A percentile compares a stretch with the other conserved stretches of the same genome.
These are phyloP conservation scores for Cryptosporidium meleagridis DNA, from an alignment of 169 alveolate genomes.

Conservation along the genomic window DNA sequence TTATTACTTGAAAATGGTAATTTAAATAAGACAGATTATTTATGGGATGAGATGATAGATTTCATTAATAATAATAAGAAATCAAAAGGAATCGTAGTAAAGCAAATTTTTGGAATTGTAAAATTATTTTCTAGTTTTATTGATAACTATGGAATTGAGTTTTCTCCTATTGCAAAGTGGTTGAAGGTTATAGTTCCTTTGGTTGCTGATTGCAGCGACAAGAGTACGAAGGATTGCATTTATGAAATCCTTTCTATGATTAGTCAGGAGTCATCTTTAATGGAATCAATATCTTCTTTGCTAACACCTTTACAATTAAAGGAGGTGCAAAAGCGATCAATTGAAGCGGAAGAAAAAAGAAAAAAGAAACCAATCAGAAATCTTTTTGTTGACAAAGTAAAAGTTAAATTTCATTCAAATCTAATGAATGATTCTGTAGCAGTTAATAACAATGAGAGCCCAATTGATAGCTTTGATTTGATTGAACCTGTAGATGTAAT, in stretches of 20 bases:
- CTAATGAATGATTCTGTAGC: not conserved
- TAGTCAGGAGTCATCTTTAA: not conserved
- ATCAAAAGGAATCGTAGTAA: conserved; percentile 41
- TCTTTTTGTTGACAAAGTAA: conserved; percentile 5
- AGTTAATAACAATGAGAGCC: not conserved
- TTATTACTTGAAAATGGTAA: conserved; percentile 26
- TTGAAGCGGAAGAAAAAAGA: not conserved
- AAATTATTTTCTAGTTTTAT: conserved; percentile 34
- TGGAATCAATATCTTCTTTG: not conserved
- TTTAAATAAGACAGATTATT: conserved; percentile 6
- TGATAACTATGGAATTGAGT: conserved; percentile 46
- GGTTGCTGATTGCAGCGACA: conserved; percentile 38
- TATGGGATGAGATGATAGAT: conserved; percentile 52
- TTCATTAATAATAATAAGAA: conserved; percentile 33
- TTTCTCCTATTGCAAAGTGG: conserved; percentile 27
- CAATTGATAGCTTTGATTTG: conserved; percentile 15
- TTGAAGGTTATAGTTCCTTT: conserved; percentile 18
- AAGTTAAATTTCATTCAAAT: conserved; percentile 1
- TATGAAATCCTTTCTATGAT: conserved; percentile 26
- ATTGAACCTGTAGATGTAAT: conserved; percentile 62
- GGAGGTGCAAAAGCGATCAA: conserved; percentile 33
- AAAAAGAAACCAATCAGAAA: conserved; percentile 21
- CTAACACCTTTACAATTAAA: conserved; percentile 46
- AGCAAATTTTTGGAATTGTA: conserved; percentile 43
- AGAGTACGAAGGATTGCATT: conserved; percentile 5